Percentiles rank a stretch among this genome's conserved stretches.
Conservation (phyloP, 768 basidiomycete genomes). For the Tephrocybe sp. region DNA sequence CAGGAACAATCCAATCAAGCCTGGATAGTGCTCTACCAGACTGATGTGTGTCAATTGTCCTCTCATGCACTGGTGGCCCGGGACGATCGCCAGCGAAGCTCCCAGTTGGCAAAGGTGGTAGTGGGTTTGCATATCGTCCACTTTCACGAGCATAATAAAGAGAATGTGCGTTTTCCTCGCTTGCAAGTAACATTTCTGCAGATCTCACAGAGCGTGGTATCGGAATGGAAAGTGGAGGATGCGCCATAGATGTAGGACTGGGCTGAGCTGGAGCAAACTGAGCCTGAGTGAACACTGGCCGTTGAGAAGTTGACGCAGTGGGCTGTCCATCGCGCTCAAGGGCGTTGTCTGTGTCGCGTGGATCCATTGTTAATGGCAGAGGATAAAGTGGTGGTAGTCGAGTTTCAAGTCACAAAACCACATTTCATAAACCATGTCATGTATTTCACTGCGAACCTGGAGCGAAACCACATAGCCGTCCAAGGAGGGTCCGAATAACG, state of each 20-base stretch:
- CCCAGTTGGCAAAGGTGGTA: constrained; percentile 16
- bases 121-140: constrained; percentile 8
- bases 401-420: background rate
- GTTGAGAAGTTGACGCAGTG: background rate
- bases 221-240: background rate
- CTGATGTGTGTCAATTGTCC: constrained; percentile 14
- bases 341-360: constrained; percentile 1
- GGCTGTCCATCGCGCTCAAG: constrained; percentile 6
- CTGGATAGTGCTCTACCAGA: constrained; percentile 23
- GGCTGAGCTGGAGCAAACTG: background rate
- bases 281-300: background rate
- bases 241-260: constrained; percentile 1
- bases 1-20: constrained; percentile 39
- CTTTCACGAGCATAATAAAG: background rate
- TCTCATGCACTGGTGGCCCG: constrained; percentile 8
- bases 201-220: constrained; percentile 7
- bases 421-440: background rate
- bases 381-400: constrained; percentile 3
- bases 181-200: background rate
- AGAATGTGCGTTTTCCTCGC: constrained; percentile 5
- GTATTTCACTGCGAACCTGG: background rate
- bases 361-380: constrained; percentile 11
- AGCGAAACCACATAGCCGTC: background rate
- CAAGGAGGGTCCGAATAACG: constrained; percentile 10
- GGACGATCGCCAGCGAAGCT: constrained; percentile 4